A percentile compares a stretch with the other conserved stretches of the same genome.
Evolutionary conservation across 768 basidiomycete species (phyloP).

Genomic region (Vararia minispora): DNA sequence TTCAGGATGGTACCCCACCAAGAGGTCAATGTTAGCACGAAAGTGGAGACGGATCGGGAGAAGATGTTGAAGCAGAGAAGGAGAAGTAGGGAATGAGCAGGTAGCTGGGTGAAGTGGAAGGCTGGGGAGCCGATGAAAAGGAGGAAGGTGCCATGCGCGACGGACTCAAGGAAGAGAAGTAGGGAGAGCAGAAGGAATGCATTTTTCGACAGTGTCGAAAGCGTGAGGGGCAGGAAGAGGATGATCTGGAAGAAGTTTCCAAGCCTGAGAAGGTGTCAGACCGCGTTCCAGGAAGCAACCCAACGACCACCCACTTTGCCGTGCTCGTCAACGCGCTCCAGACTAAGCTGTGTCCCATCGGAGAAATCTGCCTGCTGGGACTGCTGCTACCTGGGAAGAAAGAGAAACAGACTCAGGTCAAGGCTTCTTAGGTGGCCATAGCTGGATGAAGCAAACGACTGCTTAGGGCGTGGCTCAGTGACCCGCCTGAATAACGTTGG

Average conservation of each 20-base stretch:
- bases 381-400: background rate
- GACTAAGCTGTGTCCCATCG: constrained; percentile 49
- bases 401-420: too few species aligned
- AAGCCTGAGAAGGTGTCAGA: constrained; percentile 31
- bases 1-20: constrained; percentile 69
- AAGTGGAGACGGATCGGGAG: constrained; percentile 49
- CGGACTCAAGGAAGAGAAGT: constrained; percentile 61
- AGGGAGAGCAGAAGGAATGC: constrained; percentile 78
- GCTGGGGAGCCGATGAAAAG: constrained; percentile 61
- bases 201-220: constrained; percentile 68
- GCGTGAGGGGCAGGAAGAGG: constrained; percentile 73
- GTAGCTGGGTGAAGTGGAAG: constrained; percentile 71
- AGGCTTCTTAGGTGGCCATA: too few species aligned
- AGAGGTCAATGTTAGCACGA: constrained; percentile 41
- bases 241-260: constrained; percentile 74
- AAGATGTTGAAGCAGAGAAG: constrained; percentile 83
- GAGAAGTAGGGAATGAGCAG: constrained; percentile 78
- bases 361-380: background rate
- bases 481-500: too few species aligned
- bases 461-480: too few species aligned
- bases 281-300: background rate
- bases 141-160: constrained; percentile 74
- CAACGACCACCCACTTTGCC: constrained; percentile 34
- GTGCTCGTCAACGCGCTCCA: constrained; percentile 57
- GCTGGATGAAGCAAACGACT: too few species aligned